A percentile compares a stretch with the other conserved stretches of the same genome.
These are phyloP conservation scores for Pichia sporocuriosa DNA, from an alignment of 805 yeast species.

Conservation along the genomic window DNA sequence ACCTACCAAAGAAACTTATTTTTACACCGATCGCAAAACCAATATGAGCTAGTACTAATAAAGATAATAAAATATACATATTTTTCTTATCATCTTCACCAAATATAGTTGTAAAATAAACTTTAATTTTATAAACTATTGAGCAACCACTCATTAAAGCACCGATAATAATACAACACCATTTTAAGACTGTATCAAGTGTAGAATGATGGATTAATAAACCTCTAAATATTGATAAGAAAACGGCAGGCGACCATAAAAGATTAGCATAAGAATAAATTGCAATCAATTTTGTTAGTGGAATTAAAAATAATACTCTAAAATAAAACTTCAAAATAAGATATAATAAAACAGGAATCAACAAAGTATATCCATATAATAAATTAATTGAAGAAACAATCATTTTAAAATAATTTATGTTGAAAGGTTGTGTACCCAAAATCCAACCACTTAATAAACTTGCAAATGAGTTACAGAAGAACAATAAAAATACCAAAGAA, in stretches of 20 bases:
- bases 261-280: slow-evolving; percentile 81
- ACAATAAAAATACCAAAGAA: slow-evolving; percentile 65
- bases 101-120: slow-evolving; percentile 31
- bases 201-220: slow-evolving; percentile 40
- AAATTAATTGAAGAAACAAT: slow-evolving; percentile 63
- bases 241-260: slow-evolving; percentile 80
- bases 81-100: slow-evolving; percentile 34
- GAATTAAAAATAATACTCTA: slow-evolving; percentile 40
- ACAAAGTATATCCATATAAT: slow-evolving; percentile 69
- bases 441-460: slow-evolving; percentile 47
- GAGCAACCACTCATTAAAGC: slow-evolving; percentile 54
- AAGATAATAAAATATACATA: slow-evolving; percentile 32
- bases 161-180: slow-evolving; percentile 56
- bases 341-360: slow-evolving; percentile 55
- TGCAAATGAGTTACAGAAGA: slow-evolving; percentile 67
- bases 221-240: slow-evolving; percentile 52
- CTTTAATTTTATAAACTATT: slow-evolving; percentile 40
- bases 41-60: slow-evolving; percentile 43
- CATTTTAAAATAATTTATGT: slow-evolving; percentile 49
- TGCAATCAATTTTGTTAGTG: slow-evolving; percentile 56
- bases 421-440: slow-evolving; percentile 32
- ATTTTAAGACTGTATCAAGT: slow-evolving; percentile 46
- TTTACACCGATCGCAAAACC: slow-evolving; percentile 60
- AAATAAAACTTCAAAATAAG: slow-evolving; percentile 44
- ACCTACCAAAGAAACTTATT: slow-evolving; percentile 47